Percentiles rank a stretch among this genome's conserved stretches.
These are phyloP conservation scores for Rutstroemia sydowiana DNA, from an alignment of 2,329 filamentous ascomycete genomes.

Conservation along the genomic window DNA sequence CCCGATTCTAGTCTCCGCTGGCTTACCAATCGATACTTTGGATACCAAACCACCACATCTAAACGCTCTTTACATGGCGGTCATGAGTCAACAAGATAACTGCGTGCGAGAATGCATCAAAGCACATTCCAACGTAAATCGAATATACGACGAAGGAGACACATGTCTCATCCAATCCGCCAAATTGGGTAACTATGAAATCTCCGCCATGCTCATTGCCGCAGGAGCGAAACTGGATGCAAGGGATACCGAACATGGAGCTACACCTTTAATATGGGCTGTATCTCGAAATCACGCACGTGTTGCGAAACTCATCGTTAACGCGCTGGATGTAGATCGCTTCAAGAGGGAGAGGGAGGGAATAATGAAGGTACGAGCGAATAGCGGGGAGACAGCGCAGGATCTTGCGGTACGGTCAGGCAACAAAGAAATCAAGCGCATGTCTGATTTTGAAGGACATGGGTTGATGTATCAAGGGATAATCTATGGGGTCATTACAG, in stretches of 20 bases:
- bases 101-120: neutral
- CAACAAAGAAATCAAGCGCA: neutral
- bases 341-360: neutral
- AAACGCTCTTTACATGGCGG: neutral
- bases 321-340: neutral
- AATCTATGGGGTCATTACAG: neutral
- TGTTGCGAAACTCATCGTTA: neutral
- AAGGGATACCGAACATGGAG: neutral
- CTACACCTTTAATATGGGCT: neutral
- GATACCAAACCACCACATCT: neutral
- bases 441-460: neutral
- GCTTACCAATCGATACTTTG: neutral
- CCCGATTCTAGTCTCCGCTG: neutral
- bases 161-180: neutral
- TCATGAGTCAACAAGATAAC: neutral
- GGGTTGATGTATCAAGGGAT: neutral
- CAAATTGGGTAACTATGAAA: neutral
- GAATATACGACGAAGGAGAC: neutral
- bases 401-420: neutral
- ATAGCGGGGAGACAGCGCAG: neutral
- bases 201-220: neutral
- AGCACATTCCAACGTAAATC: neutral
- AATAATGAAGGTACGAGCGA: neutral
- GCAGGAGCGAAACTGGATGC: neutral
- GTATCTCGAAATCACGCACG: neutral